Evolutionary conservation across 2,329 filamentous ascomycete genomes (phyloP), one percentile per base, ranked within the genome.

Genomic region (Geosmithia putterillii): DNA sequence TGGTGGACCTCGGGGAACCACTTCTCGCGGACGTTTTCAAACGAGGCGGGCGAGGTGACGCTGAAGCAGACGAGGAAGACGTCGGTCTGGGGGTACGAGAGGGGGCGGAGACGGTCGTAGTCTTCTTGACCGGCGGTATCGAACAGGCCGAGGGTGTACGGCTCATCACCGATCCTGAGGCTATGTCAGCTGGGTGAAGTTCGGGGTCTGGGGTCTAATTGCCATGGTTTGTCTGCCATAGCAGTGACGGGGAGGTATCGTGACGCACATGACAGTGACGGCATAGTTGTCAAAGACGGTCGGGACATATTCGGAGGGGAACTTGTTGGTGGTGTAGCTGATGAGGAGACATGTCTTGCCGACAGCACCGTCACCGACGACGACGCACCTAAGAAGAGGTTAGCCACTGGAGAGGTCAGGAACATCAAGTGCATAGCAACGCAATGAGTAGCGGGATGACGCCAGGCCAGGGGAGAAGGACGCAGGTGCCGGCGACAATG

Each of bases 231-330:
- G n/a, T n/a, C n/a, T n/a, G n/a, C n/a, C n/a, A n/a, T n/a, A n/a
- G n/a, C n/a, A n/a, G n/a, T n/a, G n/a, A n/a, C 21, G 18, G 15
- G 22, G 18, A 21, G 22, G 20, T 21, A 15, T 10, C 6, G 38
- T 17, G 37, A 42, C 44, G 10, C 76, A 95, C 92, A 98, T 98
- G 54, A 98, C 92, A 52, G 92, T 98, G 63, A 98, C 92, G 46
- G 92, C 92, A 76, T 98, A 98, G 70, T 98, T 98, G 67, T 98
- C 92, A 66, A 98, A 98, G 51, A 98, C 92, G 23, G 92, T 98
- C 42, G 92, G 92, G 46, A 98, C 92, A 66, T 98, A 98, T 89
- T 98, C 92, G 57, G 89, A 95, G 32, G 92, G 92, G 66, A 98
- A 98, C 60, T 96, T 96, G 76, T 98, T 98, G 51, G 92, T 98